Percentiles rank a stretch among this genome's conserved stretches.
Conservation (phyloP, 306 rosid species). For the Senna siamea region DNA sequence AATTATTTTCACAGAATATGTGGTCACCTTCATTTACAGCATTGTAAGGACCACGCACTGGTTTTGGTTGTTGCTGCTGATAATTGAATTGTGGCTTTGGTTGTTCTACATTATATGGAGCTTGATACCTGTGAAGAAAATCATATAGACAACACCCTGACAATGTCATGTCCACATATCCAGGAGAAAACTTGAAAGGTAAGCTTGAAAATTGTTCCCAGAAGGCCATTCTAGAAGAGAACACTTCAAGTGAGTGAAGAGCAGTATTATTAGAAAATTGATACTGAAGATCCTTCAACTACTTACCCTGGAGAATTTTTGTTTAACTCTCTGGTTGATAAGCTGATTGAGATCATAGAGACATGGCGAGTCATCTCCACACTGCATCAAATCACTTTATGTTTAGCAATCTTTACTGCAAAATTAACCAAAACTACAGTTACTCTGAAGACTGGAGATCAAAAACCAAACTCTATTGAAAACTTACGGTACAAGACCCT, state of each 20-base stretch:
- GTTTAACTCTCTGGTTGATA: constrained; percentile 76
- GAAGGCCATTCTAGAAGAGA: background rate
- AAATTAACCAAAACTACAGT: background rate
- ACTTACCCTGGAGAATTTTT: constrained; percentile 84
- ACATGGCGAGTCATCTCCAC: constrained; percentile 99
- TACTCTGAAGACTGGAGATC: constrained; percentile 5
- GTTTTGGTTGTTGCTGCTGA: constrained; percentile 80
- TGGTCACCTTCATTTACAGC: constrained; percentile 76
- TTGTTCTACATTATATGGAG: constrained; percentile 65
- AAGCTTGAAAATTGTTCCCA: constrained; percentile 1
- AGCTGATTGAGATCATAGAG: constrained; percentile 89
- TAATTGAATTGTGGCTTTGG: constrained; percentile 66
- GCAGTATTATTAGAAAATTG: background rate
- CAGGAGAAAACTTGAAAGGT: background rate
- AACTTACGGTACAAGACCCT: constrained; percentile 97
- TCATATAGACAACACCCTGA: constrained; percentile 20
- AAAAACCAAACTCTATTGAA: constrained; percentile 15
- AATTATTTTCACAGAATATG: background rate
- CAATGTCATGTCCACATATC: constrained; percentile 25
- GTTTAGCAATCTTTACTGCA: constrained; percentile 27
- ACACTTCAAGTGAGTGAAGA: constrained; percentile 18
- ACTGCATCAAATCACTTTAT: constrained; percentile 54
- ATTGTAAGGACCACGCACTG: constrained; percentile 67
- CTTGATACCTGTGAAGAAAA: constrained; percentile 67
- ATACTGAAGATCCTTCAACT: constrained; percentile 5